Base-by-base conservation (phyloP, 139 green algal species). In the Edaphochlamys debaryana region DNA sequence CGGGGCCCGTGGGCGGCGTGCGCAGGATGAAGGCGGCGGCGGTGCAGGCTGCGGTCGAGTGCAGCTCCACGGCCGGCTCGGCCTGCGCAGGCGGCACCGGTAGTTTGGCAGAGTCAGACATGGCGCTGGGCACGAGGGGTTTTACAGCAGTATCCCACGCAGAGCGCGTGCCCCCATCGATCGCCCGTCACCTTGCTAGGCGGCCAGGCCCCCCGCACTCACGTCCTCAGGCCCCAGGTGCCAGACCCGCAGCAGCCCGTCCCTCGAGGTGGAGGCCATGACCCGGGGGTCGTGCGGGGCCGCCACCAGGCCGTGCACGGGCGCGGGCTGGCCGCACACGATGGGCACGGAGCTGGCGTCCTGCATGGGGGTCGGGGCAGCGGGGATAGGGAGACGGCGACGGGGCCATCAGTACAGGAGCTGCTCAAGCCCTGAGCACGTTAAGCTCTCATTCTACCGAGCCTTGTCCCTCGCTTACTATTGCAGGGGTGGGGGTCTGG, bases 211-310 rank as follows among this genome's bases (percentile, higher is more conserved):
- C 56, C 56, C 56, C 2, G 56, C n/a, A 45, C 76, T 82, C 45
- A 84, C 78, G 30, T 84, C 74, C 54, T 80, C 62, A 4, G 40
- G 67, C 9, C 67, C 74, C 34, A 90, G 68, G 27, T 70, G 64
- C 86, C 89, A 91, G 50, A 92, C 67, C 15, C 86, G 76, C 74
- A 92, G 86, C 42, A 89, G 37, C 20, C 89, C 89, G 75, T 91
- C 89, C 3, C 23, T 5, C 5, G 66, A 81, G 5, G 86, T 88
- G 30, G 86, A 86, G 2, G 87, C 89, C 69, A 92, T 42, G 34
- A 89, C 27, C 4, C 52, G 62, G 34, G 64, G 64, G 37, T 78
- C 62, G 50, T 79, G 64, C 23, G 73, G 74, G 8, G 64, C 74
- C 25, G 75, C 19, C 32, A 75, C 40, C 4, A 88, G 84, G 19